Evolutionary conservation across 345 rosid genomes (phyloP).

Genomic region (Populus simonii): DNA sequence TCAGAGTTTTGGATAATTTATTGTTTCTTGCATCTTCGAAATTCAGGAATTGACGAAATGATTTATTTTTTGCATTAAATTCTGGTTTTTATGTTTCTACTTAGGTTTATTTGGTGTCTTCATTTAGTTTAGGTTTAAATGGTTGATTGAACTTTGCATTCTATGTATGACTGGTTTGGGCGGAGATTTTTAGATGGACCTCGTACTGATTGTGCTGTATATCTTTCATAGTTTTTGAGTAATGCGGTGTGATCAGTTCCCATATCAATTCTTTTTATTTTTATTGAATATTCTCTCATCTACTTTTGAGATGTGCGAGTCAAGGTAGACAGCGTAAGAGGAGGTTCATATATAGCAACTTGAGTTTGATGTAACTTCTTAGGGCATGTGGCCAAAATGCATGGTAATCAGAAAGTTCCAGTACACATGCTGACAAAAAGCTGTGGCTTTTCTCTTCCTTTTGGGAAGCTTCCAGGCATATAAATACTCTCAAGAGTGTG

Average conservation of each 20-base stretch:
- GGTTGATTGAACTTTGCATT: neutral
- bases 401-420: slow-evolving; percentile 1
- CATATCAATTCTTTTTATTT: neutral
- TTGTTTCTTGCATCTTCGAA: neutral
- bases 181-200: neutral
- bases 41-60: neutral
- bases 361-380: neutral
- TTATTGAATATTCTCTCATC: neutral
- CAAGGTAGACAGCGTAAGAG: neutral
- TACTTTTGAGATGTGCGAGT: neutral
- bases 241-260: neutral
- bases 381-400: neutral
- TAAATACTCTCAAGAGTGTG: neutral
- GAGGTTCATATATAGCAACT: neutral
- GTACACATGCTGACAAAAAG: neutral
- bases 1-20: neutral
- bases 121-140: neutral
- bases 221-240: neutral
- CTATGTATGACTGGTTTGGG: neutral
- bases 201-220: neutral
- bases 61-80: neutral
- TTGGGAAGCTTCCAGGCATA: neutral
- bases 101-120: neutral
- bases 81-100: neutral
- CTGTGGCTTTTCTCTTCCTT: neutral